phyloP scores from a whole-genome alignment of 805 yeast species.

The Candida tallmaniae region DNA sequence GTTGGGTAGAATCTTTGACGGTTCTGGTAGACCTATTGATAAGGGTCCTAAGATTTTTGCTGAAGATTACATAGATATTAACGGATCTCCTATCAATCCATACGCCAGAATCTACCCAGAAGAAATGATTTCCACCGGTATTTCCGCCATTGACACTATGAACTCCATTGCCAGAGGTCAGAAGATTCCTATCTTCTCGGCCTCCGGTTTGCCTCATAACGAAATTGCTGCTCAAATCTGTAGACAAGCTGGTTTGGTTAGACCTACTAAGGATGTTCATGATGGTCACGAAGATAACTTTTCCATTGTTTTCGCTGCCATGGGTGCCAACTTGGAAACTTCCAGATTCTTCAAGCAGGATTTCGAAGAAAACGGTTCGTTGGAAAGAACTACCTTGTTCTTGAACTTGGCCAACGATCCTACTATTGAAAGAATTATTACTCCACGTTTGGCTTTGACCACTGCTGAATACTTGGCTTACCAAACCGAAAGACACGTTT shows the following conservation, averaged over 20 bases:
- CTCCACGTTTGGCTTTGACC: conserved; percentile 97
- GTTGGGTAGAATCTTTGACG: conserved; percentile 97
- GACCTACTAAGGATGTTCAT: conserved; percentile 99
- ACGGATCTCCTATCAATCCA: conserved; percentile 98
- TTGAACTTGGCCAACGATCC: conserved; percentile 98
- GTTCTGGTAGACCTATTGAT: conserved; percentile 98
- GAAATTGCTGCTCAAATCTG: conserved; percentile 99
- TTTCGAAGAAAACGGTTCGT: conserved; percentile 97
- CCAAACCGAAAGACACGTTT: conserved; percentile 98
- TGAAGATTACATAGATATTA: conserved; percentile 96
- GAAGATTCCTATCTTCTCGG: conserved; percentile 98
- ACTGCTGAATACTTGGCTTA: conserved; percentile 98
- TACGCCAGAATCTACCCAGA: conserved; percentile 98
- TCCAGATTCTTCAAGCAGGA: conserved; percentile 98
- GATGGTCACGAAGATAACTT: conserved; percentile 99
- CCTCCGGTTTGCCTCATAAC: conserved; percentile 98
- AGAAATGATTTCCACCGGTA: conserved; percentile 99
- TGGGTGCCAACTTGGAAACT: conserved; percentile 99
- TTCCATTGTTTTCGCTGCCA: conserved; percentile 98
- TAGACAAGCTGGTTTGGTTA: conserved; percentile 98
- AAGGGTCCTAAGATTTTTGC: conserved; percentile 98
- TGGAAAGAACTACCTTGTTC: conserved; percentile 96
- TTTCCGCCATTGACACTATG: conserved; percentile 98
- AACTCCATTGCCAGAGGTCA: conserved; percentile 99
- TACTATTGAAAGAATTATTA: conserved; percentile 97